Evolutionary conservation across 768 basidiomycete genomes (phyloP).

Genomic region (Rhizopogon roseolus): DNA sequence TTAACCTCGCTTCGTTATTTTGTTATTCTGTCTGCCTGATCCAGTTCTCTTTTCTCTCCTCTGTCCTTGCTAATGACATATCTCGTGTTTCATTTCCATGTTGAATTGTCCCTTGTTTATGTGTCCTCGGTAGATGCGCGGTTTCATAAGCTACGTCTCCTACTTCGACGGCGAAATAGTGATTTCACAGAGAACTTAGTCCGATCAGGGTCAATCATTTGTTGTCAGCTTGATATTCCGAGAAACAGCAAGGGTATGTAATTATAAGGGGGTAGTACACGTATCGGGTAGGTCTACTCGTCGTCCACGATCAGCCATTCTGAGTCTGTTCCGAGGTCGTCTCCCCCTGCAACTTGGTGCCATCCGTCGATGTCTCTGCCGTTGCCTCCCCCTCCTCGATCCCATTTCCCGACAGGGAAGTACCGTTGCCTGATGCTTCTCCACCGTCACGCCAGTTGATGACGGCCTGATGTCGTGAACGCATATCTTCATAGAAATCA

Average conservation of each 20-base stretch:
- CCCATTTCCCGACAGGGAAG: constrained; percentile 37
- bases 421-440: constrained; percentile 31
- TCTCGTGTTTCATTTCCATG: constrained; percentile 14
- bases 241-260: constrained; percentile 15
- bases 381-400: constrained; percentile 36
- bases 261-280: constrained; percentile 7
- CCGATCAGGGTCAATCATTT: background rate
- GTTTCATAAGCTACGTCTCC: constrained; percentile 14
- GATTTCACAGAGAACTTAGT: constrained; percentile 9
- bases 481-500: constrained; percentile 85
- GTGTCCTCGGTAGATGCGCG: constrained; percentile 28
- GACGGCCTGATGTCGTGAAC: constrained; percentile 62
- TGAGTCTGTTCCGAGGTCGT: constrained; percentile 78
- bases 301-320: constrained; percentile 81
- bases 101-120: constrained; percentile 15
- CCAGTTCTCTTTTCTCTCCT: constrained; percentile 2
- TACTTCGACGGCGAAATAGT: constrained; percentile 10
- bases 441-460: constrained; percentile 48
- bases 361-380: constrained; percentile 51
- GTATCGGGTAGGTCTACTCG: constrained; percentile 19
- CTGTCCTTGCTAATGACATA: constrained; percentile 13
- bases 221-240: background rate
- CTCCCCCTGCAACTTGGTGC: constrained; percentile 64
- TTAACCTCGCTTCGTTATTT: constrained; percentile 22
- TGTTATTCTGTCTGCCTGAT: constrained; percentile 10